Base-by-base conservation (phyloP, 768 basidiomycete species). In the Boletus pseudo-olivaceus region DNA sequence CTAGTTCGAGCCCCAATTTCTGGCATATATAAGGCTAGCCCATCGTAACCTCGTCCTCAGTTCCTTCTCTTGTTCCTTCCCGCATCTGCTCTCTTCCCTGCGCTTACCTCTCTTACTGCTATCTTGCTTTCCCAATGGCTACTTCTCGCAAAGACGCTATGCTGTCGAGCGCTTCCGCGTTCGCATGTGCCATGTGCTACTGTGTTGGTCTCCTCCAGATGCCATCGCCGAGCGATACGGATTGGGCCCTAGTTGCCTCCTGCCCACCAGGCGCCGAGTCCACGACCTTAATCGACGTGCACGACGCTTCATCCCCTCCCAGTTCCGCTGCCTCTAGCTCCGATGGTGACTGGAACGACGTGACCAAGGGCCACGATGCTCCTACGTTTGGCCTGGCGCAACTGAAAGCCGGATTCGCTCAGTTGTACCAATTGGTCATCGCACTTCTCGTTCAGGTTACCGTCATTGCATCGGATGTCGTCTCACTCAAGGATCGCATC, bases 401-500 rank as follows among this genome's bases (percentile, higher is more conserved):
- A 15, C 47, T 50, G 20, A 53, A 42, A 12, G 29, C 45, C 20
- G 41, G 19, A 7, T 35, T 66, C 38, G 29, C 38, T 38, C 19
- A 34, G 56, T 20, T 63, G 26, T 54, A 47, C 40, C 51, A 47
- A n/a, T 14, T 61, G 30, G 42, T 58, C 42, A 4, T 11, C 7
- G 6, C 37, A 0, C 54, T 65, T 1, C 27, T 57, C 38, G 10
- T 46, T 15, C 56, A 52, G 49, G 39, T 57, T 20, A 5, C 47
- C 7, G 5, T 35, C 20, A 37, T 58, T 5, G 56, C 53, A 5
- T 61, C 54, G 30, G 57, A 55, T 2, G 33, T 68, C 32, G 51
- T 58, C 17, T 48, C 48, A 0, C 61, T 67, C 49, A 54, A 56
- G 57, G 51, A 59, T 51, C 61, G 67, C 15, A 23, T 66, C 20